These are phyloP conservation scores for Cutaneotrichosporon sp. DNA, from an alignment of 1,284 basidiomycete species.

Conservation along the genomic window DNA sequence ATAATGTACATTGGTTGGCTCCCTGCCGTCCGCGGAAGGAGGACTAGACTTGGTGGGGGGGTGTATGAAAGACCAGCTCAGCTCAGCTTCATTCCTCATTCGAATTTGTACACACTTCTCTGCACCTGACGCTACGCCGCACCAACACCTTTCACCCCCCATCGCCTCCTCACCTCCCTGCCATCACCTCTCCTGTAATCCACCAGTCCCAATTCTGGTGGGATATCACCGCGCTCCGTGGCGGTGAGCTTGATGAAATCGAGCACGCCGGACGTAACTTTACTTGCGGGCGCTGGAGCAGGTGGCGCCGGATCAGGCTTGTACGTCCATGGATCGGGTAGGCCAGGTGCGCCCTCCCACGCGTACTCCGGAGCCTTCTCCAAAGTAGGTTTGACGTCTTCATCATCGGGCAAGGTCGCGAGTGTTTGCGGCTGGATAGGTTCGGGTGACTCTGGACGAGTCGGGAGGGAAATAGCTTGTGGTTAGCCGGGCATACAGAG, in stretches of 20 bases:
- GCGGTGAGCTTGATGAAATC: conserved; percentile 46
- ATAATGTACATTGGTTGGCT: background rate
- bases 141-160: conserved; percentile 22
- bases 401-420: conserved; percentile 5
- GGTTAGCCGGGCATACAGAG: no score
- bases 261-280: conserved; percentile 35
- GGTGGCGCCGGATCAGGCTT: conserved; percentile 9
- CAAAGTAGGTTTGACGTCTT: conserved; percentile 14
- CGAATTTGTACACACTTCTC: no score
- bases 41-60: no score
- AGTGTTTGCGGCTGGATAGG: conserved; percentile 5
- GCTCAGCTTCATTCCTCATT: no score
- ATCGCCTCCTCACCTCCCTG: conserved; percentile 14
- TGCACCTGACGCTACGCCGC: no score
- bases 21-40: no score
- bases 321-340: conserved; percentile 41
- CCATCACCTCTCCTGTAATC: conserved; percentile 29
- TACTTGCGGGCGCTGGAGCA: conserved; percentile 6
- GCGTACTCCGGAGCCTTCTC: conserved; percentile 20
- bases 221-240: conserved; percentile 39
- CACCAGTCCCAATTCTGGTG: conserved; percentile 43
- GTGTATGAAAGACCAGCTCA: no score
- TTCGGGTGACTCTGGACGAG: conserved; percentile 4
- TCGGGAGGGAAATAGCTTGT: conserved; percentile 10
- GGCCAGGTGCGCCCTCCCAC: conserved; percentile 31